Evolutionary conservation across 2,329 filamentous ascomycete species (phyloP).

Genomic region (Aurifilum marmelostoma): DNA sequence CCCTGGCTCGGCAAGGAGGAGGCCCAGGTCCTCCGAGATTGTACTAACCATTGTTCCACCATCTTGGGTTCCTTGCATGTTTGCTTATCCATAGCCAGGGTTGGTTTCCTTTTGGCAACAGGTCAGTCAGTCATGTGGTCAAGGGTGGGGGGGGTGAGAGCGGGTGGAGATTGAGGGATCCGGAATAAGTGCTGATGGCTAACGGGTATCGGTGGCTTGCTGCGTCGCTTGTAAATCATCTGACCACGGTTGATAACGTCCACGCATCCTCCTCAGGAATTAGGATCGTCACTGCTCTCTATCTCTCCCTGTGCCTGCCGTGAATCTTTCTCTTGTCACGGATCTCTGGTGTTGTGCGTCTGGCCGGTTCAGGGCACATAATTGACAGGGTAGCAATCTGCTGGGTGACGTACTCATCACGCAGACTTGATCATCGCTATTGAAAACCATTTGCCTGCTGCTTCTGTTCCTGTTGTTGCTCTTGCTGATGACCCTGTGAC

Average conservation of each 20-base stretch:
- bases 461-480: not conserved
- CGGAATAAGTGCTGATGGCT: not conserved
- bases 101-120: not conserved
- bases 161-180: constrained; percentile 2
- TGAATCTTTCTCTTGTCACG: not conserved
- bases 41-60: not conserved
- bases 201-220: not conserved
- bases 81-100: constrained; percentile 1
- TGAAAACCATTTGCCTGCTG: not conserved
- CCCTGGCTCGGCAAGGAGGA: not conserved
- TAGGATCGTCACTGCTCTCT: not conserved
- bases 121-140: not conserved
- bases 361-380: not conserved
- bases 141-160: not conserved
- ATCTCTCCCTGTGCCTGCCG: not conserved
- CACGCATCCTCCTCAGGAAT: not conserved
- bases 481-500: not conserved
- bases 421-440: not conserved
- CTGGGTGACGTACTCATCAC: not conserved
- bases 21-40: not conserved
- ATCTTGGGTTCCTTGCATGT: not conserved
- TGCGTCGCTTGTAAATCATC: constrained; percentile 9
- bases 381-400: not conserved
- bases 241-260: constrained; percentile 5
- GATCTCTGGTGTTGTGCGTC: not conserved